Percentiles rank a stretch among this genome's conserved stretches.
Evolutionary conservation across 2,329 filamentous ascomycete species (phyloP).

Genomic region (Aspergillus tanneri): DNA sequence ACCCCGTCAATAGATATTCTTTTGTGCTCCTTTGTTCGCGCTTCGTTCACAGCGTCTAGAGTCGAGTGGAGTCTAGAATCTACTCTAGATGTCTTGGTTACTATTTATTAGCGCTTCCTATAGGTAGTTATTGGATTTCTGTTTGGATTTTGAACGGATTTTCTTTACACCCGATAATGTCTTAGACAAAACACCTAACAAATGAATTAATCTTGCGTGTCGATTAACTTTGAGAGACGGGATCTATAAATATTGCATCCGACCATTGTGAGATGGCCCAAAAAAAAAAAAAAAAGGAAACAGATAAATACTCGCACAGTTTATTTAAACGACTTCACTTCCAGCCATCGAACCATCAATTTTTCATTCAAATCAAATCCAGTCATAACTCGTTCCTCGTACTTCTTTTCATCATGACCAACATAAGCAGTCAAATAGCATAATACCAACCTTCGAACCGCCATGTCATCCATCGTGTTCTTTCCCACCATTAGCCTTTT

Average conservation of each 20-base stretch:
- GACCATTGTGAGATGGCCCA: no score
- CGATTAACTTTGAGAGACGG: background rate
- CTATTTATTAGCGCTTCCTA: background rate
- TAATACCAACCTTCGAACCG: constrained; percentile 4
- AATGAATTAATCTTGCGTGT: background rate
- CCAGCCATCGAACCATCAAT: background rate
- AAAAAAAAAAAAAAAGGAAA: no score
- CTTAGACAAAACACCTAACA: background rate
- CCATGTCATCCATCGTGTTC: constrained; percentile 3
- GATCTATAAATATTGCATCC: background rate
- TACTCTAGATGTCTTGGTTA: no score
- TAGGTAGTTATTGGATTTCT: background rate
- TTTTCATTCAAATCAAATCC: background rate
- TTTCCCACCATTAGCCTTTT: background rate
- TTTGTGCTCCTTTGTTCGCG: no score
- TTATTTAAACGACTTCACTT: background rate
- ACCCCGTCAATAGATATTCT: no score
- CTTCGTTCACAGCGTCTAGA: no score
- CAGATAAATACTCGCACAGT: no score
- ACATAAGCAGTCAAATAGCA: constrained; percentile 1
- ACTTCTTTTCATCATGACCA: constrained; percentile 5
- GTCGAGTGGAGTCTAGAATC: no score
- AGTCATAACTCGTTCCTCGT: constrained; percentile 8
- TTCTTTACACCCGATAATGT: background rate
- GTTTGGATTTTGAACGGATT: no score